Conservation (phyloP, 768 basidiomycete genomes). For the Lactarius evosmus region DNA sequence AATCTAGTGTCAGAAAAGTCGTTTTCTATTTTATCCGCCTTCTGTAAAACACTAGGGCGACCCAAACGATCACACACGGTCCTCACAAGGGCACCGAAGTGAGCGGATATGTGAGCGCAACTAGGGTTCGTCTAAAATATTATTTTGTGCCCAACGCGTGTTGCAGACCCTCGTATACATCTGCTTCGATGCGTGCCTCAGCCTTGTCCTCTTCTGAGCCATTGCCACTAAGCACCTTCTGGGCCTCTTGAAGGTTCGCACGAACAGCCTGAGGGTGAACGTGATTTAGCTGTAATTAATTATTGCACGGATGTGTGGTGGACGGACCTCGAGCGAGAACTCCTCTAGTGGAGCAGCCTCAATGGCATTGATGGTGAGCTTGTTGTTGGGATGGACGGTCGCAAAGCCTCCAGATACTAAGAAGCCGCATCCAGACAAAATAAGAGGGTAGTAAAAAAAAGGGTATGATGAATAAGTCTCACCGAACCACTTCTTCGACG, state of each 20-base stretch:
- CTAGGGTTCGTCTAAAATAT: conserved; percentile 17
- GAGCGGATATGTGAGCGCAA: conserved; percentile 1
- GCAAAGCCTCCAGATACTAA: conserved; percentile 95
- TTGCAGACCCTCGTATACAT: conserved; percentile 95
- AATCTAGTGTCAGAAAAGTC: not conserved
- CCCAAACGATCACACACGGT: not conserved
- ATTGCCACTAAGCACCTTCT: conserved; percentile 72
- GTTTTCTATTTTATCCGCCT: conserved; percentile 2
- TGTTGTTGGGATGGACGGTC: conserved; percentile 96
- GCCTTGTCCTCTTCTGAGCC: conserved; percentile 92
- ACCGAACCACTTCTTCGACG: conserved; percentile 98
- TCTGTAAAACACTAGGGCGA: not conserved
- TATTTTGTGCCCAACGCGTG: conserved; percentile 64
- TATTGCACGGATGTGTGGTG: not conserved
- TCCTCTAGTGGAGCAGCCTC: conserved; percentile 91
- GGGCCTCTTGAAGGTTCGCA: conserved; percentile 82
- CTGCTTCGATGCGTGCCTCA: conserved; percentile 91
- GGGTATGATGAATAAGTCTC: conserved; percentile 35
- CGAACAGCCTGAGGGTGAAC: conserved; percentile 68
- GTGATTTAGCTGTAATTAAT: conserved; percentile 1
- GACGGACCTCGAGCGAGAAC: conserved; percentile 83
- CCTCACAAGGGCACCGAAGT: not conserved
- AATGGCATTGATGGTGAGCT: conserved; percentile 92
- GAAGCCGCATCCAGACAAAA: not conserved
- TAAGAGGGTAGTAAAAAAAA: not conserved